Evolutionary conservation across 768 basidiomycete species (phyloP).

Genomic region (Candolleomyces aberdarensis): DNA sequence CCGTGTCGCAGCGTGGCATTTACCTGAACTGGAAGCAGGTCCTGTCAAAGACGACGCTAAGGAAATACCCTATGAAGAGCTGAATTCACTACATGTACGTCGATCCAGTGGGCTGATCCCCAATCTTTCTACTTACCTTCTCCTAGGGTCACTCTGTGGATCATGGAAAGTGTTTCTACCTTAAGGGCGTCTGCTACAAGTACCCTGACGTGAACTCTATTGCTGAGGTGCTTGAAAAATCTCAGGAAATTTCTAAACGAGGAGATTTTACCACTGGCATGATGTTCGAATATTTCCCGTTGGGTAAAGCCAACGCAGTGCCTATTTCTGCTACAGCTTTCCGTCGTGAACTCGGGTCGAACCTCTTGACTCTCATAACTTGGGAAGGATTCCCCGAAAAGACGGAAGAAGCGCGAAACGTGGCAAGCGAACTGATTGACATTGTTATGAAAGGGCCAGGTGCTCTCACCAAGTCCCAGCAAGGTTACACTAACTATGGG

Average conservation of each 20-base stretch:
- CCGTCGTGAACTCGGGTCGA: slow-evolving; percentile 31
- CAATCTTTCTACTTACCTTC: background rate
- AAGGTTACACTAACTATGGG: slow-evolving; percentile 43
- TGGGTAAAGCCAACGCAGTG: slow-evolving; percentile 34
- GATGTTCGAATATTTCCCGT: slow-evolving; percentile 41
- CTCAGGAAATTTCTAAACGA: slow-evolving; percentile 22
- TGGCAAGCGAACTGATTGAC: slow-evolving; percentile 26
- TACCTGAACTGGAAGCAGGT: slow-evolving; percentile 20
- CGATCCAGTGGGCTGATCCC: background rate
- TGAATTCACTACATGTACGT: slow-evolving; percentile 38
- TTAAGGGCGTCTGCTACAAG: slow-evolving; percentile 37
- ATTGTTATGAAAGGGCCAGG: slow-evolving; percentile 29
- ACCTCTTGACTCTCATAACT: slow-evolving; percentile 28
- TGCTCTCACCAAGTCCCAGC: slow-evolving; percentile 23
- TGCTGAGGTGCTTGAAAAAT: slow-evolving; percentile 24
- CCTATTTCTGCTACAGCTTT: slow-evolving; percentile 35
- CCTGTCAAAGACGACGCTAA: slow-evolving; percentile 37
- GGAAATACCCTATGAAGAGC: slow-evolving; percentile 45
- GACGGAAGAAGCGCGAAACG: slow-evolving; percentile 24
- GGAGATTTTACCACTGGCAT: slow-evolving; percentile 22
- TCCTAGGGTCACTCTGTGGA: background rate
- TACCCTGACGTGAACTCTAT: slow-evolving; percentile 24
- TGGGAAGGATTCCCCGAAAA: slow-evolving; percentile 34
- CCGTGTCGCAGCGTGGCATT: too few relatives aligned
- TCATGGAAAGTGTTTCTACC: slow-evolving; percentile 38